Evolutionary conservation across 345 rosid species (phyloP).

Genomic region (Euphorbia tirucalli): DNA sequence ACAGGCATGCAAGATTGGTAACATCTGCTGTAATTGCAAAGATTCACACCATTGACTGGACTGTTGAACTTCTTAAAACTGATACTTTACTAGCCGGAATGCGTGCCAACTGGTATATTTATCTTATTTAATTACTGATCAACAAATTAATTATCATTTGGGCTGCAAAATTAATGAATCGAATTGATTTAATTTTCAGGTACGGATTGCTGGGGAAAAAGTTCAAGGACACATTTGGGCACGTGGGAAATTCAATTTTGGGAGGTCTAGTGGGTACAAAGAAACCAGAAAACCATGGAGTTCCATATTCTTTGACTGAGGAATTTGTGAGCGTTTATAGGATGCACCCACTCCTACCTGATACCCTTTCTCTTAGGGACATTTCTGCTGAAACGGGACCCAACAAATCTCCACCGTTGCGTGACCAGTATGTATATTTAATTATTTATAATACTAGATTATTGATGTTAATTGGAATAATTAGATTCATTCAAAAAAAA

Average conservation of each 20-base stretch:
- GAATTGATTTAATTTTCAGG: constrained; percentile 20
- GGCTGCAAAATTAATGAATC: no score
- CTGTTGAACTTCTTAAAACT: constrained; percentile 60
- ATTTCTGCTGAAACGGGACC: constrained; percentile 23
- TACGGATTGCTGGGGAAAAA: constrained; percentile 59
- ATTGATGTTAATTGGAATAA: no score
- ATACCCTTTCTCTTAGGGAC: constrained; percentile 38
- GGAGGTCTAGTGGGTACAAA: constrained; percentile 51
- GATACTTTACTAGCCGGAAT: constrained; percentile 52
- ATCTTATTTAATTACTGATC: no score
- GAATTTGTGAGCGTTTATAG: constrained; percentile 60
- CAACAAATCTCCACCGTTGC: constrained; percentile 41
- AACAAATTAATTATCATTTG: no score
- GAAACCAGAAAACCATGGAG: constrained; percentile 51
- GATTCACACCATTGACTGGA: constrained; percentile 71
- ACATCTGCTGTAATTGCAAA: constrained; percentile 65
- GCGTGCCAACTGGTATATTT: constrained; percentile 49
- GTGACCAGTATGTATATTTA: not conserved
- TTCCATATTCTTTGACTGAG: constrained; percentile 61
- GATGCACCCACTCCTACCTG: constrained; percentile 60
- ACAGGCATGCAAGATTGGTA: constrained; percentile 49
- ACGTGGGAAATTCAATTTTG: constrained; percentile 37
- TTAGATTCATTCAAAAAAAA: no score
- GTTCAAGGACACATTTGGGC: constrained; percentile 58
- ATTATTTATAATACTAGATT: no score